Evolutionary conservation across 345 rosid species (phyloP).

Genomic region (Acer saccharum): DNA sequence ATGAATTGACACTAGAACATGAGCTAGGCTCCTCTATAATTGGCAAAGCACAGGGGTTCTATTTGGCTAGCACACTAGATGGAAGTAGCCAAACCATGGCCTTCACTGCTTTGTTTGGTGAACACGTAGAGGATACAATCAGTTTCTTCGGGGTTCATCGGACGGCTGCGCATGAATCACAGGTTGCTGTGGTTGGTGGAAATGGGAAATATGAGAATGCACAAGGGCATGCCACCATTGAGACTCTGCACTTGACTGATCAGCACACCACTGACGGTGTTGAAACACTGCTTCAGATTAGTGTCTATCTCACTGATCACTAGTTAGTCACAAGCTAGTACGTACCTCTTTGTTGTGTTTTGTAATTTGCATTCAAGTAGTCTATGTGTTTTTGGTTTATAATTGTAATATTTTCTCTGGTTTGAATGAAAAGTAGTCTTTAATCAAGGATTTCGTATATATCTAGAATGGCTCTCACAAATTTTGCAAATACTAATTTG

Average conservation of each 20-base stretch:
- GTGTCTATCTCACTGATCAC: slow-evolving; percentile 29
- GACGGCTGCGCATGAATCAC: slow-evolving; percentile 42
- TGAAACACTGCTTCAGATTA: slow-evolving; percentile 45
- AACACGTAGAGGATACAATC: slow-evolving; percentile 32
- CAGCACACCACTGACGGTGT: slow-evolving; percentile 56
- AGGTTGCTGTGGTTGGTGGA: slow-evolving; percentile 56
- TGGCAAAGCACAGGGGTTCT: slow-evolving; percentile 56
- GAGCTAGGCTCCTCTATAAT: slow-evolving; percentile 46
- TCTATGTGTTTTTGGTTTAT: neutral
- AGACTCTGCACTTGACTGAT: slow-evolving; percentile 41
- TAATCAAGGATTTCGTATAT: too few species aligned
- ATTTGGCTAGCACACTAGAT: slow-evolving; percentile 50
- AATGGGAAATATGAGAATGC: slow-evolving; percentile 53
- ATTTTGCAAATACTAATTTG: too few species aligned
- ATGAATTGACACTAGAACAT: slow-evolving; percentile 52
- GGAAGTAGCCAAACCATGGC: slow-evolving; percentile 60
- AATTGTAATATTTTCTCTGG: neutral
- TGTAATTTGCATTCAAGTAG: neutral
- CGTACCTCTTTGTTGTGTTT: slow-evolving; percentile 4
- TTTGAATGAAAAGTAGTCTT: neutral
- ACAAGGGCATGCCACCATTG: slow-evolving; percentile 46
- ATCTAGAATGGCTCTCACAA: too few species aligned
- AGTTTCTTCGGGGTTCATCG: slow-evolving; percentile 70
- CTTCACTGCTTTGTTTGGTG: slow-evolving; percentile 33
- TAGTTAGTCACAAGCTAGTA: neutral